These are phyloP conservation scores for Hypomyces rosellus DNA, from an alignment of 2,329 filamentous ascomycete species.

Conservation along the genomic window DNA sequence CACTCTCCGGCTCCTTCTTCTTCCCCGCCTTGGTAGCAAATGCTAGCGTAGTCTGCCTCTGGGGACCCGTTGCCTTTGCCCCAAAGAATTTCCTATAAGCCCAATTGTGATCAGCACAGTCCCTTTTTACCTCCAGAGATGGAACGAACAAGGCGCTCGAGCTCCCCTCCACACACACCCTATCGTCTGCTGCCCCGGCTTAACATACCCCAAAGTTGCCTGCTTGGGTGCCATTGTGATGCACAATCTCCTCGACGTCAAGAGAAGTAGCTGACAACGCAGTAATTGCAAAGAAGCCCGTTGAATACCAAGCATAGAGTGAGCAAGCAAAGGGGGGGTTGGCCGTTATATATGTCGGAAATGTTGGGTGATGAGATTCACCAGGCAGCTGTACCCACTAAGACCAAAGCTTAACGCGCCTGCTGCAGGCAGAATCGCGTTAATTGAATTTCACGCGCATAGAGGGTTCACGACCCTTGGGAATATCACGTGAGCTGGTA, in stretches of 20 bases:
- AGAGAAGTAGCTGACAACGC: slow-evolving; percentile 7
- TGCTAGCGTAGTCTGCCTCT: slow-evolving; percentile 71
- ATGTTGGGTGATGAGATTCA: slow-evolving; percentile 6
- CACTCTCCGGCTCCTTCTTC: slow-evolving; percentile 22
- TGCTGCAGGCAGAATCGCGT: slow-evolving; percentile 33
- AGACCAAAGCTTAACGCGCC: slow-evolving; percentile 28
- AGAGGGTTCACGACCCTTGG: too few species aligned
- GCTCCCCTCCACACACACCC: slow-evolving; percentile 45
- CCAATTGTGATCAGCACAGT: slow-evolving; percentile 6
- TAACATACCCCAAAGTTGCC: slow-evolving; percentile 83
- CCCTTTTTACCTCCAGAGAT: background rate
- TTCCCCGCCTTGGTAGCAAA: slow-evolving; percentile 58
- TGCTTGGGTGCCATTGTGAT: slow-evolving; percentile 58
- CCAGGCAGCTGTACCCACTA: background rate
- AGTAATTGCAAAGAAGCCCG: slow-evolving; percentile 8
- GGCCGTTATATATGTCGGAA: slow-evolving; percentile 10
- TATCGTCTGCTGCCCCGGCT: slow-evolving; percentile 64
- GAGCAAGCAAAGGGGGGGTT: slow-evolving; percentile 12
- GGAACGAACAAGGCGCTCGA: background rate
- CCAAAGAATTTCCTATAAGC: slow-evolving; percentile 75
- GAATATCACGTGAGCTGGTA: too few species aligned
- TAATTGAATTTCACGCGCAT: slow-evolving; percentile 22
- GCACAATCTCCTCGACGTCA: slow-evolving; percentile 10
- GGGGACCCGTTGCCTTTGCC: slow-evolving; percentile 45
- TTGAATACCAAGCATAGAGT: slow-evolving; percentile 11